Conservation (phyloP, 257 asterid species). For the Coffea canephora region DNA sequence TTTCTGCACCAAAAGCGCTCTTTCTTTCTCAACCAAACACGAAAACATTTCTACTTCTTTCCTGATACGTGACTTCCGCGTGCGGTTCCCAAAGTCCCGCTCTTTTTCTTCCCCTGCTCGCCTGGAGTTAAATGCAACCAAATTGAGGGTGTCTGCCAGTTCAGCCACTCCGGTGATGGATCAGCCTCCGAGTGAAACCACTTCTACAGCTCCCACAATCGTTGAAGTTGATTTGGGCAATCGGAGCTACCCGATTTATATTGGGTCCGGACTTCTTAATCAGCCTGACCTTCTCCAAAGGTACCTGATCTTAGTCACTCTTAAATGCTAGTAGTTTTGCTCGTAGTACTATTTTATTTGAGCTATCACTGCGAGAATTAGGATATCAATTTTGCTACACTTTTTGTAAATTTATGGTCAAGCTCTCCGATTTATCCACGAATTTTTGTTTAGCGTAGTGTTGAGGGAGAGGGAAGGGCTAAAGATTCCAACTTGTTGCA, state of each 20-base stretch:
- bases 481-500: neutral
- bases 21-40: conserved; percentile 25
- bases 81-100: conserved; percentile 41
- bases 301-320: conserved; percentile 28
- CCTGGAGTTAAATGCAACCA: conserved; percentile 15
- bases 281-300: conserved; percentile 81
- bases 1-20: conserved; percentile 35
- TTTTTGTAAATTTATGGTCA: neutral
- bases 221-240: conserved; percentile 91
- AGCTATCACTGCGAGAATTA: neutral
- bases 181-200: conserved; percentile 40
- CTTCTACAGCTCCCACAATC: conserved; percentile 45
- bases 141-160: conserved; percentile 51
- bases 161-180: conserved; percentile 63
- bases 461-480: neutral
- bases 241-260: conserved; percentile 98
- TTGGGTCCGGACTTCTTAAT: conserved; percentile 86
- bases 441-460: neutral
- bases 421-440: neutral
- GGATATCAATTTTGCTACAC: neutral
- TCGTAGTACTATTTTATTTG: no score
- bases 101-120: conserved; percentile 28
- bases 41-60: neutral
- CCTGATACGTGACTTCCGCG: conserved; percentile 12
- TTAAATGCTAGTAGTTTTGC: neutral